Evolutionary conservation across 192 early-diverging fungal species (phyloP), one percentile per base, ranked within the genome.

Genomic region (Nowakowskiella sp.): DNA sequence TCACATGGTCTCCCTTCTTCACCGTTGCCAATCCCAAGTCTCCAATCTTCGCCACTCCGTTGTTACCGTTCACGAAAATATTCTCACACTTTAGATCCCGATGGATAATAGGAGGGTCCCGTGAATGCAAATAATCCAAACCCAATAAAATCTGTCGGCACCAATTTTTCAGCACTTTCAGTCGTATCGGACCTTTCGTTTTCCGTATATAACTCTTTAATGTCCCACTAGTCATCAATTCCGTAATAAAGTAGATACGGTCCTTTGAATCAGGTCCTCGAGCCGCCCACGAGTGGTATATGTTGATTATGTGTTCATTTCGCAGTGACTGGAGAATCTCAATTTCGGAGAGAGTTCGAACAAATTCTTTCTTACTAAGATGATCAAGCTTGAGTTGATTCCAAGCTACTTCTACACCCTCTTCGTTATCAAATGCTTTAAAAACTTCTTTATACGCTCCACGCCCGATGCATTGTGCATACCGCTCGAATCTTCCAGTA

Each of bases 381-480:
- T 64, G 46, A 42, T 82, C 70, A 46, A 83, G 57, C 23, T 83
- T 78, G 26, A 89, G 72, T 58, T 82, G 83, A 68, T 90, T 91
- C 89, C 89, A 91, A 24, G 89, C 89, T 8, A 91, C 87, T 62
- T 91, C 89, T 28, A 90, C 82, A 45, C 89, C 89, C 53, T 90
- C 85, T 49, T 91, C 89, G 31, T 84, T 76, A 64, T 91, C 89
- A 61, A 89, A 85, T 29, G 82, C 84, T 60, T 88, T 88, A 71
- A 76, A 91, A 5, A 91, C 89, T 52, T 87, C 80, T 61, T 91
- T 91, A 71, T 87, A 89, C 6, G 89, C 89, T 4, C 89, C 89
- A 60, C 82, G 85, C 31, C 89, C 89, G 6, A 91, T 77, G 30
- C 31, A 61, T n/a, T 55, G 22, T 65, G 48, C 59, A 42, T 73